Conservation (phyloP, 2,329 filamentous ascomycete species). For the Fusarium sp. region DNA sequence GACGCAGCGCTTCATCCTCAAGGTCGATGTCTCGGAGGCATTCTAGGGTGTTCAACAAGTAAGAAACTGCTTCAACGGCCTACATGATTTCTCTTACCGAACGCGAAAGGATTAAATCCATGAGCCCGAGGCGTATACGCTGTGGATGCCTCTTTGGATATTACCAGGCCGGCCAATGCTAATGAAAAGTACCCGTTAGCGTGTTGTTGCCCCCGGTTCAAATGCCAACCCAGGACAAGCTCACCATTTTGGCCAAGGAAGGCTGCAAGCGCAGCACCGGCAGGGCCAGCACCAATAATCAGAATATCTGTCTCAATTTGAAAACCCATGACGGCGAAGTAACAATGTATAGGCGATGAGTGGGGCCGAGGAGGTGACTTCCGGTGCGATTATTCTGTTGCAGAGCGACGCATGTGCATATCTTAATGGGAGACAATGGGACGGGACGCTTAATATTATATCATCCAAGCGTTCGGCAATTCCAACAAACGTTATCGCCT, state of each 20-base stretch:
- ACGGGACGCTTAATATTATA: too few species aligned
- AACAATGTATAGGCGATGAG: too few species aligned
- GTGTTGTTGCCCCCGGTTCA: neutral
- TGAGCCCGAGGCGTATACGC: neutral
- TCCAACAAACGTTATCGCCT: too few species aligned
- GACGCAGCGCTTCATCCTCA: neutral
- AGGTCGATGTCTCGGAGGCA: neutral
- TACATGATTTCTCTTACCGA: neutral
- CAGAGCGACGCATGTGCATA: too few species aligned
- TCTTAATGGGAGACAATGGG: too few species aligned
- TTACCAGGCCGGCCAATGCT: neutral
- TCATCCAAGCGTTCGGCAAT: too few species aligned
- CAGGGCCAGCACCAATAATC: neutral
- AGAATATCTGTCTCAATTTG: neutral
- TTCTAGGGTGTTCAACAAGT: neutral
- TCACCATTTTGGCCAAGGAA: neutral
- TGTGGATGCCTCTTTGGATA: neutral
- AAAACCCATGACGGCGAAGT: too few species aligned
- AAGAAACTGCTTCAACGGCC: neutral
- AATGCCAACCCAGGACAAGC: neutral
- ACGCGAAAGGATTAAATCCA: neutral
- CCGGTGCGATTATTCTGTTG: too few species aligned
- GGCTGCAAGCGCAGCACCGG: neutral
- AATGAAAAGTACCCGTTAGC: neutral
- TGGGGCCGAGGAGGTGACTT: too few species aligned